Percentiles rank a stretch among this genome's conserved stretches.
Conservation (phyloP, 2,329 filamentous ascomycete genomes). For the Aspergillus thermomutatus region DNA sequence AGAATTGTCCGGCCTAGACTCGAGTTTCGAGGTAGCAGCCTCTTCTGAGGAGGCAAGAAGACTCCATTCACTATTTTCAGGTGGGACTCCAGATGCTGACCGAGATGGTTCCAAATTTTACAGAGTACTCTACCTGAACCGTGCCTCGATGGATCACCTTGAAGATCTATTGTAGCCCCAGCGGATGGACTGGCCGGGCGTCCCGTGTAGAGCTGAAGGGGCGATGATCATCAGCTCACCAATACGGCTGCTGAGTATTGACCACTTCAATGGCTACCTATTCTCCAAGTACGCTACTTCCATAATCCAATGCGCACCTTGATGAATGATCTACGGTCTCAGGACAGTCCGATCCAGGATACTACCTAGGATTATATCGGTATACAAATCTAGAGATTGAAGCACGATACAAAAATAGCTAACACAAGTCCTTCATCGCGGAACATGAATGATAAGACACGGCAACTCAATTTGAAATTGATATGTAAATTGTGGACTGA, state of each 20-base stretch:
- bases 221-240: not conserved
- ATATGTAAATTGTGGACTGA: not conserved
- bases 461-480: not conserved
- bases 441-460: not conserved
- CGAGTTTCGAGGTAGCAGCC: not conserved
- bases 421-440: not conserved
- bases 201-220: not conserved
- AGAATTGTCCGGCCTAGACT: not conserved
- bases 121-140: not conserved
- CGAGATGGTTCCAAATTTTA: not conserved
- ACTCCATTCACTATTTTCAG: not conserved
- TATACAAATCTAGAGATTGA: not conserved
- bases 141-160: not conserved
- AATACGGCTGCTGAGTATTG: not conserved
- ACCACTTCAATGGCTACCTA: not conserved
- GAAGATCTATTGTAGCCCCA: not conserved
- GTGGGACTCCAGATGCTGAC: not conserved
- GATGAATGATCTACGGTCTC: not conserved
- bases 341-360: not conserved
- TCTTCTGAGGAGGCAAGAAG: not conserved
- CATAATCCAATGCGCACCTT: not conserved
- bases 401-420: not conserved
- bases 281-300: not conserved
- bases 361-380: not conserved
- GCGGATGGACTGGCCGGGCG: not conserved